phyloP scores from a whole-genome alignment of 768 basidiomycete genomes.

The Sarcodon sp. region DNA sequence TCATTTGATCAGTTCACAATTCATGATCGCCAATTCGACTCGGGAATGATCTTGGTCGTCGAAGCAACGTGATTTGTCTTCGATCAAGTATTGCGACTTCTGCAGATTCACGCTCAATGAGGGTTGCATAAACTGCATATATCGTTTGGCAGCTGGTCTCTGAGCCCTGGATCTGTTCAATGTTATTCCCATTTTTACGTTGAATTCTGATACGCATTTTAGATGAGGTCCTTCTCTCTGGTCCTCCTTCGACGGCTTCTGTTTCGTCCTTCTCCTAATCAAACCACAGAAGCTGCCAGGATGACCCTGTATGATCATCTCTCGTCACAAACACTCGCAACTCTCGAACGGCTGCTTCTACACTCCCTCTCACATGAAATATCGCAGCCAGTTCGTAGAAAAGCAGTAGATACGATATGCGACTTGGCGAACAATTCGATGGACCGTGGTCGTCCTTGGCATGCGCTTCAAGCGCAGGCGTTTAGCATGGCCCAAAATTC shows the following conservation, averaged over 20 bases:
- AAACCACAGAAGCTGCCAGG: slow-evolving; percentile 21
- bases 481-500: slow-evolving; percentile 47
- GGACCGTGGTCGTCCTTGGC: slow-evolving; percentile 69
- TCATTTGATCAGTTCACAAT: too few relatives aligned
- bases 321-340: slow-evolving; percentile 47
- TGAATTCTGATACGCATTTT: background rate
- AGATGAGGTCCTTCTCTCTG: slow-evolving; percentile 83
- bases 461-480: slow-evolving; percentile 59
- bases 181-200: background rate
- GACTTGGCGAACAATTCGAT: slow-evolving; percentile 70
- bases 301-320: slow-evolving; percentile 71
- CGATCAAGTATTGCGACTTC: too few relatives aligned
- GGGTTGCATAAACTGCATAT: too few relatives aligned
- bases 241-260: slow-evolving; percentile 70
- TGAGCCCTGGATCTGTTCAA: background rate
- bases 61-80: too few relatives aligned
- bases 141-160: too few relatives aligned
- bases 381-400: slow-evolving; percentile 44
- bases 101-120: too few relatives aligned
- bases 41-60: too few relatives aligned
- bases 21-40: too few relatives aligned
- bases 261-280: slow-evolving; percentile 43
- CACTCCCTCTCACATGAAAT: slow-evolving; percentile 57
- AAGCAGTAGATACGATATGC: slow-evolving; percentile 62
- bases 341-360: slow-evolving; percentile 61